Conservation (phyloP, 163 green algal genomes). For the Scenedesmus sp. region DNA sequence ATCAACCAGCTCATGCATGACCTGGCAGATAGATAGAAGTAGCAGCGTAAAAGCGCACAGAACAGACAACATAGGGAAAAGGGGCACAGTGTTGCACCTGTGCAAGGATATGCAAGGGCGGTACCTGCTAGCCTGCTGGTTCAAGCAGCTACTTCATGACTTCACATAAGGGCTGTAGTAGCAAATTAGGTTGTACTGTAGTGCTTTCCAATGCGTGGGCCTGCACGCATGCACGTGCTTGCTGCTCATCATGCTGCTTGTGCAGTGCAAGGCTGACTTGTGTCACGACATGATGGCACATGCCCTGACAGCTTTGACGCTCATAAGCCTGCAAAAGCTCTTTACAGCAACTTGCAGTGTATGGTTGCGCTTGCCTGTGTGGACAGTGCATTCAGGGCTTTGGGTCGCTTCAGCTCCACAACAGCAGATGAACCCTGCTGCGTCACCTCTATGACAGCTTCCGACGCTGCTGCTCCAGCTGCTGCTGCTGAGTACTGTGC, state of each 20-base stretch:
- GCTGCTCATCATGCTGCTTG: background rate
- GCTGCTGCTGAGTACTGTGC: slow-evolving; percentile 3
- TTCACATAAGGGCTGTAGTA: background rate
- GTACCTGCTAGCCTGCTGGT: no score
- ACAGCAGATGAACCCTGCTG: slow-evolving; percentile 40
- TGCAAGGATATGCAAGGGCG: no score
- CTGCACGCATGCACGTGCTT: background rate
- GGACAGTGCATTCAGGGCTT: slow-evolving; percentile 79
- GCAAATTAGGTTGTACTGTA: background rate
- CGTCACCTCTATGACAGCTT: background rate
- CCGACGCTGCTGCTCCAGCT: background rate
- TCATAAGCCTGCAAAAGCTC: background rate
- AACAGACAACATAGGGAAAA: background rate
- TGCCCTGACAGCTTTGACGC: background rate
- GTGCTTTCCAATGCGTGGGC: background rate
- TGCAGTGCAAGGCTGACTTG: background rate
- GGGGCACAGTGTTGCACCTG: background rate
- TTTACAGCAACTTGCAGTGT: background rate
- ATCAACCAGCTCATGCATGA: slow-evolving; percentile 62
- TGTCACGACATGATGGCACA: background rate
- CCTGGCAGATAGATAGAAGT: background rate
- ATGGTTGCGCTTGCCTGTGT: background rate
- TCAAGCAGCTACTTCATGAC: no score
- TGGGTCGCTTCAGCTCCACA: slow-evolving; percentile 69
- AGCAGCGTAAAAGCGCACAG: background rate